These are phyloP conservation scores for Dictyostelium brefeldianum DNA, from an alignment of 78 protist species.

Conservation along the genomic window DNA sequence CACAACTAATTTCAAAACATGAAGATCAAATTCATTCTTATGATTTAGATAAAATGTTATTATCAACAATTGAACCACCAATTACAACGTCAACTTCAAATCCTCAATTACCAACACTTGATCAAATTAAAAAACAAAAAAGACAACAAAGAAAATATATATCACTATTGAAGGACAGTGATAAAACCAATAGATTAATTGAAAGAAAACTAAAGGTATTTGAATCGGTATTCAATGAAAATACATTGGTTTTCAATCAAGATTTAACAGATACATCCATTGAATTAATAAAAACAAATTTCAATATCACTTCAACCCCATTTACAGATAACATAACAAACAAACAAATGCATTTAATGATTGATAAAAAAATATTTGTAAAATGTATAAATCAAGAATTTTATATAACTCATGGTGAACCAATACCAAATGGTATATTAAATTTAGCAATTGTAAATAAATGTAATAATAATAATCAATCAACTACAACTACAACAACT, in stretches of 20 bases:
- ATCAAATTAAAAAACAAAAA: not conserved
- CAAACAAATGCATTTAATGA: not conserved
- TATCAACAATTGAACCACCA: not conserved
- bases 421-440: not conserved
- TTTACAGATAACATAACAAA: not conserved
- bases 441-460: not conserved
- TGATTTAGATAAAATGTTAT: not conserved
- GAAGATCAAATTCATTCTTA: not conserved
- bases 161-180: constrained; percentile 3
- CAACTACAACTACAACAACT: not conserved
- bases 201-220: not conserved
- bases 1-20: not conserved
- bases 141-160: not conserved
- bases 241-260: not conserved
- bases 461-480: not conserved
- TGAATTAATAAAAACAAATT: not conserved
- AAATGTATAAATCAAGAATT: not conserved
- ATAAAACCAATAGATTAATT: not conserved
- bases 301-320: not conserved
- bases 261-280: not conserved
- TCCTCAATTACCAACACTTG: not conserved
- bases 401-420: constrained; percentile 21
- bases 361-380: constrained; percentile 1
- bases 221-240: not conserved
- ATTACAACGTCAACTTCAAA: not conserved